Percentiles rank a stretch among this genome's conserved stretches.
phyloP scores from a whole-genome alignment of 352 stramenopile genomes.

The Pythium myriotylum region DNA sequence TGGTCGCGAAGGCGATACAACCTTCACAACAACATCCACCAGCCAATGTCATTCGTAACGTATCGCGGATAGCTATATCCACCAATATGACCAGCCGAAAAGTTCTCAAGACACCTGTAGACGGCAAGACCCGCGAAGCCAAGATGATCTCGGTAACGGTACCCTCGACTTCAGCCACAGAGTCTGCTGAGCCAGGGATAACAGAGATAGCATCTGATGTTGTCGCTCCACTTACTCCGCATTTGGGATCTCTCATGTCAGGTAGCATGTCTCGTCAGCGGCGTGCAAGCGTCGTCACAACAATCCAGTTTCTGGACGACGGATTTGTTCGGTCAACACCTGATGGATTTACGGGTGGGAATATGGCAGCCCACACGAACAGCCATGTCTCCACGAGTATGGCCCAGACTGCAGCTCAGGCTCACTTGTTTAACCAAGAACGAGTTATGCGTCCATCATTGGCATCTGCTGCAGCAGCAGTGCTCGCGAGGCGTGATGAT shows the following conservation, averaged over 20 bases:
- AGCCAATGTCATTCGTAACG: slow-evolving; percentile 13
- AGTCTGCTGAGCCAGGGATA: too few species aligned
- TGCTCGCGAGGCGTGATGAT: background rate
- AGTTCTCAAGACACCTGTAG: background rate
- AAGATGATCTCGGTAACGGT: too few species aligned
- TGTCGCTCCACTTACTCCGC: background rate
- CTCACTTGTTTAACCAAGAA: background rate
- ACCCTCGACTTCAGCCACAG: too few species aligned
- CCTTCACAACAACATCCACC: slow-evolving; percentile 5
- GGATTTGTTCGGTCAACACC: slow-evolving; percentile 14
- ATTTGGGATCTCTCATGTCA: background rate
- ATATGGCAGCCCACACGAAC: background rate
- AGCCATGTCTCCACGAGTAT: background rate
- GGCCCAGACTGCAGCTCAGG: background rate
- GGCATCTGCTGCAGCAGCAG: slow-evolving; percentile 14
- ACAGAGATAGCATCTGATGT: background rate
- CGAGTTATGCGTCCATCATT: slow-evolving; percentile 19
- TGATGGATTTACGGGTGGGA: background rate
- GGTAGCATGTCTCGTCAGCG: slow-evolving; percentile 7
- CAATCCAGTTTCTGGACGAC: slow-evolving; percentile 22
- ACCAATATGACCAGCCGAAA: slow-evolving; percentile 8
- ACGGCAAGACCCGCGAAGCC: too few species aligned
- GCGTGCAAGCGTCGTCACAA: slow-evolving; percentile 26
- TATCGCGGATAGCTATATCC: slow-evolving; percentile 6
- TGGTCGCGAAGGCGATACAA: slow-evolving; percentile 21